These are phyloP conservation scores for Epichloe gansuensis DNA, from an alignment of 2,329 filamentous ascomycete species.

Conservation along the genomic window DNA sequence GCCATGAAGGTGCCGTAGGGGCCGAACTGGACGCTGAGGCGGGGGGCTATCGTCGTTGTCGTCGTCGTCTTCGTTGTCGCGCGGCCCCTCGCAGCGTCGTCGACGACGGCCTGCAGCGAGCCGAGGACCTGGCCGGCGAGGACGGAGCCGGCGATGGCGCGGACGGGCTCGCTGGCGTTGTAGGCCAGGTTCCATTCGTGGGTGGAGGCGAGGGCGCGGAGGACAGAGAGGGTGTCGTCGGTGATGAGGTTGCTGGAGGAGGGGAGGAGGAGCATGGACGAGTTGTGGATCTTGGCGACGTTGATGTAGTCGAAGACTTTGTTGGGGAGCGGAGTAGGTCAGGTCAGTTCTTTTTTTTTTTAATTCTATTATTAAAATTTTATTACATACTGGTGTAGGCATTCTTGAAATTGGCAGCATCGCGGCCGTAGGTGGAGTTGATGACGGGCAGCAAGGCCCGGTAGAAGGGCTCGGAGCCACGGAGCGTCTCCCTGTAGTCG, in stretches of 20 bases:
- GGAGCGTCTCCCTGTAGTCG: constrained; percentile 31
- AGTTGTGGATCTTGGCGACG: constrained; percentile 47
- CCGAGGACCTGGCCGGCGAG: constrained; percentile 42
- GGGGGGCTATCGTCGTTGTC: constrained; percentile 14
- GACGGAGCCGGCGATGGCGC: constrained; percentile 44
- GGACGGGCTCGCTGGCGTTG: constrained; percentile 57
- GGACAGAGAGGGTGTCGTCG: constrained; percentile 42
- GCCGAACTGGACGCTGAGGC: constrained; percentile 43
- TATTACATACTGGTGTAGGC: constrained; percentile 42
- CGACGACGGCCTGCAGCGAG: constrained; percentile 39
- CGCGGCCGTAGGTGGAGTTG: constrained; percentile 35
- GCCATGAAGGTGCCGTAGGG: constrained; percentile 49
- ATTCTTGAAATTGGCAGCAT: constrained; percentile 41
- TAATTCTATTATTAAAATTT: too few species aligned
- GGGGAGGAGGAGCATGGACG: constrained; percentile 30
- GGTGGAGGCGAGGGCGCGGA: constrained; percentile 60
- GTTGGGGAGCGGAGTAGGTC: too few species aligned
- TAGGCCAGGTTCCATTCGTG: constrained; percentile 78
- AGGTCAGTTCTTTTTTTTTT: too few species aligned
- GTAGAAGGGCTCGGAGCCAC: constrained; percentile 48
- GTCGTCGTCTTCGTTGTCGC: too few species aligned
- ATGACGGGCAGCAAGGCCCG: constrained; percentile 39
- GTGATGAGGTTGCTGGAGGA: constrained; percentile 46
- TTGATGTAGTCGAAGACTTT: constrained; percentile 47
- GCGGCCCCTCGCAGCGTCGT: too few species aligned